These are phyloP conservation scores for Curvularia hawaiiensis DNA, from an alignment of 2,329 filamentous ascomycete species.

Conservation along the genomic window DNA sequence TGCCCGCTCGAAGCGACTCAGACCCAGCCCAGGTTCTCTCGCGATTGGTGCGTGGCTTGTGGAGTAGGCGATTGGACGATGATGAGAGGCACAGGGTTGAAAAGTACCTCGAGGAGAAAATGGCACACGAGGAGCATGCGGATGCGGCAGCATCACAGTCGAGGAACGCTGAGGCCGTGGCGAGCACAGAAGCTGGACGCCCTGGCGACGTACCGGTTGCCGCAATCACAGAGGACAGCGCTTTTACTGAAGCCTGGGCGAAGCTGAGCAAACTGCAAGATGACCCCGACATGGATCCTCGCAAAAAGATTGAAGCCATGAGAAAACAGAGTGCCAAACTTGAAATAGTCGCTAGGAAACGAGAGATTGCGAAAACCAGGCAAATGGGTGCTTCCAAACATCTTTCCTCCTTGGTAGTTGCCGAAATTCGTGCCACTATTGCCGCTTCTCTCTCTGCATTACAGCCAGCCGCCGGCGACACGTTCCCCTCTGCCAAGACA, in stretches of 20 bases:
- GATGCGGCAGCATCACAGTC: slow-evolving; percentile 4
- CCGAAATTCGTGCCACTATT: slow-evolving; percentile 58
- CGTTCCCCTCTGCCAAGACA: slow-evolving; percentile 58
- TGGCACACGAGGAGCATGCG: slow-evolving; percentile 10
- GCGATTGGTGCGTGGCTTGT: slow-evolving; percentile 32
- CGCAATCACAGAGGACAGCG: slow-evolving; percentile 6
- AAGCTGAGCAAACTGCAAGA: slow-evolving; percentile 21
- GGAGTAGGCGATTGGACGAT: slow-evolving; percentile 30
- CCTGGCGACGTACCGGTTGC: slow-evolving; percentile 2
- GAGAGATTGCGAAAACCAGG: slow-evolving; percentile 22
- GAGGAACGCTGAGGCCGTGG: slow-evolving; percentile 9
- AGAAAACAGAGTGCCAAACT: slow-evolving; percentile 24
- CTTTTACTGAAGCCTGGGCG: slow-evolving; percentile 10
- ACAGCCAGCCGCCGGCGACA: slow-evolving; percentile 46
- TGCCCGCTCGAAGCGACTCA: slow-evolving; percentile 25
- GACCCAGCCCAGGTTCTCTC: slow-evolving; percentile 30
- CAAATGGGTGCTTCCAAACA: slow-evolving; percentile 18
- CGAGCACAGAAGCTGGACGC: slow-evolving; percentile 9
- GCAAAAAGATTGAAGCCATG: slow-evolving; percentile 17
- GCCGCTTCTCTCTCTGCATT: slow-evolving; percentile 54
- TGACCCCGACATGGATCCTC: slow-evolving; percentile 14
- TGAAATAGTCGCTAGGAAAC: slow-evolving; percentile 14
- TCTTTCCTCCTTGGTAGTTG: slow-evolving; percentile 35
- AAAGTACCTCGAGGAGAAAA: slow-evolving; percentile 25
- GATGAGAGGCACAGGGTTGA: slow-evolving; percentile 31